These are phyloP conservation scores for Thielaviopsis musarum DNA, from an alignment of 2,329 filamentous ascomycete genomes.

Conservation along the genomic window DNA sequence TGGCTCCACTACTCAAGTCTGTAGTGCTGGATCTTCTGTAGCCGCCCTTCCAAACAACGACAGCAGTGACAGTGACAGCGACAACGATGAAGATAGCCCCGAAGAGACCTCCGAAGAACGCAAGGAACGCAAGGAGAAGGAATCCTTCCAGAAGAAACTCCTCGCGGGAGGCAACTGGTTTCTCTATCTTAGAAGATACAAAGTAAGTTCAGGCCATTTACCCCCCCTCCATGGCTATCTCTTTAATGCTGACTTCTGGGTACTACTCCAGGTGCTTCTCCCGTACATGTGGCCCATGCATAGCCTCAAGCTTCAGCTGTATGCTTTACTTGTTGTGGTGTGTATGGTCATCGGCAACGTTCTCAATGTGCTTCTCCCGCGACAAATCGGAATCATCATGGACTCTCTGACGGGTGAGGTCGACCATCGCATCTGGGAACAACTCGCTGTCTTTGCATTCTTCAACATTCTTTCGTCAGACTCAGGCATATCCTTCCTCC, in stretches of 20 bases:
- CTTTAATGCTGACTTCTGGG: neutral
- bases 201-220: conserved; percentile 22
- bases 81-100: conserved; percentile 20
- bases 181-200: conserved; percentile 58
- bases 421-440: conserved; percentile 32
- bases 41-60: conserved; percentile 1
- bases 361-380: conserved; percentile 62
- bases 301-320: conserved; percentile 48
- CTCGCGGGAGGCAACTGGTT: conserved; percentile 62
- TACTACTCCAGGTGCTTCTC: conserved; percentile 43
- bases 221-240: too few species aligned
- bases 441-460: conserved; percentile 33
- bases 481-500: conserved; percentile 35
- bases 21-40: conserved; percentile 6
- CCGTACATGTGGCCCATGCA: conserved; percentile 65
- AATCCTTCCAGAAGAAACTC: conserved; percentile 44
- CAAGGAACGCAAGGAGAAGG: conserved; percentile 26
- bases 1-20: conserved; percentile 3
- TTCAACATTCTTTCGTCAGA: conserved; percentile 37
- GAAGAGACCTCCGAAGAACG: conserved; percentile 39
- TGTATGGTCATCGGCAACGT: conserved; percentile 55
- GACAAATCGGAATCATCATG: conserved; percentile 64
- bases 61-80: neutral
- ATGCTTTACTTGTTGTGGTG: conserved; percentile 46
- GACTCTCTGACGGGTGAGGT: conserved; percentile 42